Evolutionary conservation across 164 flowering plant species (phyloP), one percentile per base, ranked within the genome.

Genomic region (Magnolia changhungtana): DNA sequence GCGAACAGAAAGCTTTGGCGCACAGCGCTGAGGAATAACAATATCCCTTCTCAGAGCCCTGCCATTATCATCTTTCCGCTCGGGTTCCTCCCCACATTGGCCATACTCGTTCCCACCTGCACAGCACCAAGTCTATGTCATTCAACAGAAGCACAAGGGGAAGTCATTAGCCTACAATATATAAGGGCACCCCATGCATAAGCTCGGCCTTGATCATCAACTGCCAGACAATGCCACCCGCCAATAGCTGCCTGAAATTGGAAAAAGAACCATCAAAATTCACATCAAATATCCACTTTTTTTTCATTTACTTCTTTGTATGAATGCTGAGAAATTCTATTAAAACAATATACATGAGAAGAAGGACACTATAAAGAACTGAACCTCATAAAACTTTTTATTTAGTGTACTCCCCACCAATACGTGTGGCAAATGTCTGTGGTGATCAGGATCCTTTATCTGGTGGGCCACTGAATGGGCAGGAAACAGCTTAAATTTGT

Each of bases 141-240:
- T 23, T 21, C 74, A 19, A 2, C 61, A 55, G 61, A 55, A 55
- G 61, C 61, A 55, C 61, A 55, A 55, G 18, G 61, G 27, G 4
- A 18, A 64, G 6, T 64, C 19, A 20, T n/a, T 14, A 19, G 31
- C 20, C 5, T 20, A 9, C 29, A 21, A 66, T 1, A 68, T 11
- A 31, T 27, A 3, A 27, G 16, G 71, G 29, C 86, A 96, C 99
- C 99, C 99, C 99, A 96, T n/a, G 99, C 96, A 83, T 96, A 96
- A 73, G 99, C 94, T 18, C 86, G 88, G 82, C 99, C 98, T 84
- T 89, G 90, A 86, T 93, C 95, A 82, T 96, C 99, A 75, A 96
- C 99, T 78, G 99, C 99, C 89, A 96, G 89, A 87, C 99, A 96
- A 79, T 96, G 99, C 99, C 99, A 96, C 29, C 99, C 99, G 82